Evolutionary conservation across 805 yeast genomes (phyloP).

Genomic region (Hanseniaspora taiwanica): DNA sequence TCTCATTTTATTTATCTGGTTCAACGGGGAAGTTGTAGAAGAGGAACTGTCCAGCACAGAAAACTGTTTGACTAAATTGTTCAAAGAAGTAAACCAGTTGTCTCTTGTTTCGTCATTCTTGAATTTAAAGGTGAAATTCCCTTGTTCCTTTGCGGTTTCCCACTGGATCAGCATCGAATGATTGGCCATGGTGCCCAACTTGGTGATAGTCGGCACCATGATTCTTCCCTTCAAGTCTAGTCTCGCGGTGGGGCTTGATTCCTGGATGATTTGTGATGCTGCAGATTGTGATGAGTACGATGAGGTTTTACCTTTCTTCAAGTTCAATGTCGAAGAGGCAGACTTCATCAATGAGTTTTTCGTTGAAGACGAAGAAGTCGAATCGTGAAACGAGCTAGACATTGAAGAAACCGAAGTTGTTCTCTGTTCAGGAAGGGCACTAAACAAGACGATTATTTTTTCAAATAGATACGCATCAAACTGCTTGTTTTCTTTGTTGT

Average conservation of each 20-base stretch:
- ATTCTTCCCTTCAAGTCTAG: constrained; percentile 71
- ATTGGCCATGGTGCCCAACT: constrained; percentile 32
- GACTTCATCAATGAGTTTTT: constrained; percentile 27
- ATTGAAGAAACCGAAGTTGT: neutral
- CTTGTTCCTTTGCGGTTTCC: constrained; percentile 81
- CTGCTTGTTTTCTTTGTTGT: constrained; percentile 61
- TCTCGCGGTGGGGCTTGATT: constrained; percentile 16
- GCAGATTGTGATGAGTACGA: no score
- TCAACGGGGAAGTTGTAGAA: neutral
- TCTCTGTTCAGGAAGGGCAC: constrained; percentile 21
- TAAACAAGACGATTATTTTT: constrained; percentile 47
- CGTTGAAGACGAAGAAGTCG: neutral
- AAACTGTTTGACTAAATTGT: constrained; percentile 12
- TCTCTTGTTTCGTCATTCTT: constrained; percentile 69
- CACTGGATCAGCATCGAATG: constrained; percentile 56
- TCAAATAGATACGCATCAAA: constrained; percentile 86
- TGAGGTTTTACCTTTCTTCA: constrained; percentile 28
- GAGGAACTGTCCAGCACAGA: no score
- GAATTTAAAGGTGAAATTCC: constrained; percentile 71
- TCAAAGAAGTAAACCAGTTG: constrained; percentile 68
- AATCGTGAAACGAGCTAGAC: no score
- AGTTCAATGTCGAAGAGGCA: constrained; percentile 26
- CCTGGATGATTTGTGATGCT: no score
- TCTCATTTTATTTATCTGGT: neutral
- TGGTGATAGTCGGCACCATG: constrained; percentile 53